Conservation (phyloP, 148 eudicot species). For the Rhododendron ovatum region DNA sequence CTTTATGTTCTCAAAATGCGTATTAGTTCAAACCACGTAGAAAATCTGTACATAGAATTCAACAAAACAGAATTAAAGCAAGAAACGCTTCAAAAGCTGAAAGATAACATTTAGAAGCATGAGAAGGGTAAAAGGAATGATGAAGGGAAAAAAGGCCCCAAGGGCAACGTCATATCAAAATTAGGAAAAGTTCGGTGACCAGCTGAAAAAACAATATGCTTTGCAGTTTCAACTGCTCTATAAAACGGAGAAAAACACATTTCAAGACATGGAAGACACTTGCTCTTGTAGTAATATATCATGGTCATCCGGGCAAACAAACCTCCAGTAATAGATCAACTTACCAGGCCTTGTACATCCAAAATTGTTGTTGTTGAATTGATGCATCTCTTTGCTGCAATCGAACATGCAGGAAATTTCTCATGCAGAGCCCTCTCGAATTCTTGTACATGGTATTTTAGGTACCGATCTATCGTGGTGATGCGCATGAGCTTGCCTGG, state of each 20-base stretch:
- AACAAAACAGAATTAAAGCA: background rate
- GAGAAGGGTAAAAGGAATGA: too few species aligned
- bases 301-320: background rate
- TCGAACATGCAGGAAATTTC: slow-evolving; percentile 83
- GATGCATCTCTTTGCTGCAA: slow-evolving; percentile 67
- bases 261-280: background rate
- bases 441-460: slow-evolving; percentile 75
- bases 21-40: background rate
- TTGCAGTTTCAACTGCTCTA: background rate
- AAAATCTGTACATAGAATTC: background rate
- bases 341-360: slow-evolving; percentile 84
- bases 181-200: too few species aligned
- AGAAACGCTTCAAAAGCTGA: background rate
- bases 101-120: background rate
- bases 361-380: slow-evolving; percentile 69
- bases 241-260: background rate
- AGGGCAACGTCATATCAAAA: too few species aligned
- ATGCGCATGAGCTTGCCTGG: slow-evolving; percentile 65
- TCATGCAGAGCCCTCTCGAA: slow-evolving; percentile 66
- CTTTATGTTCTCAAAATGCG: background rate
- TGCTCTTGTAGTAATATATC: background rate
- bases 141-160: too few species aligned
- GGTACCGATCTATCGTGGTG: slow-evolving; percentile 64
- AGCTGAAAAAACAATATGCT: too few species aligned
- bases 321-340: slow-evolving; percentile 2